Conservation (phyloP, 306 rosid species). For the Vigna radiata region DNA sequence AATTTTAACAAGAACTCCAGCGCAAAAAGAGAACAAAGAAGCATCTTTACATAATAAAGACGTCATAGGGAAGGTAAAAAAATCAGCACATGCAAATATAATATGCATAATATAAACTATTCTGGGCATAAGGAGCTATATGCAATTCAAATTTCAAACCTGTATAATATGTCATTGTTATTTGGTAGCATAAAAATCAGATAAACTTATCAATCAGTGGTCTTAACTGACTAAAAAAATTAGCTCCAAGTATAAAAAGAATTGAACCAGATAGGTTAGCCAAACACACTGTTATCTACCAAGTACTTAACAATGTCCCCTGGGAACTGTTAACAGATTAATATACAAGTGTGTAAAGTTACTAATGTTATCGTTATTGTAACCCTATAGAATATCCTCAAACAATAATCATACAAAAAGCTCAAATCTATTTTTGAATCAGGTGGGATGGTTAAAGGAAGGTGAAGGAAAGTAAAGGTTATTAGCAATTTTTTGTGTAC, state of each 20-base stretch:
- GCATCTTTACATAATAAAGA: background rate
- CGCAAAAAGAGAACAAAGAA: constrained; percentile 13
- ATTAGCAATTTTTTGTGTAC: background rate
- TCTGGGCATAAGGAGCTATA: background rate
- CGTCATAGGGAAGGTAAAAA: background rate
- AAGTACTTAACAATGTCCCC: background rate
- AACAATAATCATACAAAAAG: background rate
- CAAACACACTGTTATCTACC: constrained; percentile 5
- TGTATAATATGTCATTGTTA: background rate
- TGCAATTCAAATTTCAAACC: background rate
- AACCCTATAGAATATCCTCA: background rate
- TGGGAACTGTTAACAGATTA: background rate
- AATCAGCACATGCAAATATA: background rate
- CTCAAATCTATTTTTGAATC: background rate
- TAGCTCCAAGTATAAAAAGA: background rate
- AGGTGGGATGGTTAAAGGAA: background rate
- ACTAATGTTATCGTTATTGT: constrained; percentile 10
- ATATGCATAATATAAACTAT: background rate
- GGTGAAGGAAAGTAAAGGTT: background rate
- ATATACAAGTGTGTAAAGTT: background rate
- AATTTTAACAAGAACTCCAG: constrained; percentile 12
- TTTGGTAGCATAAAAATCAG: background rate
- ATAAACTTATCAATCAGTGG: background rate
- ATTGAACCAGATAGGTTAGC: constrained; percentile 7
- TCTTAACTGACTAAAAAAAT: background rate